Evolutionary conservation across 169 alveolate species (phyloP), one percentile per base, ranked within the genome.

Genomic region (Cryptosporidium tyzzeri): DNA sequence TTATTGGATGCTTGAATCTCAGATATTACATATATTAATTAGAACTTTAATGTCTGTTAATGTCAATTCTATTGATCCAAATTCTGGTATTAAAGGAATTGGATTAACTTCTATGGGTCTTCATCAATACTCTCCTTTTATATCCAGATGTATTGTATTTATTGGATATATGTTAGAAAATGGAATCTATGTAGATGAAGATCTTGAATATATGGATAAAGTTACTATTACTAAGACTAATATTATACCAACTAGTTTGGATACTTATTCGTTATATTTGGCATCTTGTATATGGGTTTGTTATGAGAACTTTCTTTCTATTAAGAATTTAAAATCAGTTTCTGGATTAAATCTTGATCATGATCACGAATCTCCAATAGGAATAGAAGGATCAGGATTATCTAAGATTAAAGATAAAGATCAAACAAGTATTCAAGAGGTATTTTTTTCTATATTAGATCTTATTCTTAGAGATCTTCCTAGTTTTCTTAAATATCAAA

Each of bases 1-100:
- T 16, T 80, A 80, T 29, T 80, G 89, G 89, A 80, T 80, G 89
- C 44, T 48, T 6, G 89, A 80, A n/a, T 16, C 65, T 31, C 74
- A 59, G 18, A 18, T 80, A 12, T 29, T 80, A 7, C 89, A 80
- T 16, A 23, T 41, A 26, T 59, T 80, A 26, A 80, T 80, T 14
- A 23, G 35, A 16, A 33, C 65, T 23, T 80, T 80, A 23, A 59
- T 80, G 89, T 35, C 29, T 18, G 68, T 80, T 0, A 80, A 80
- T 18, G 45, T 65, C 7, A 29, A 4, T 21, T 14, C 31, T 14
- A 8, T 80, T 7, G 75, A 80, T 37, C 71, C 23, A 16, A 73
- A 37, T 5, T 9, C 16, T 33, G 51, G 51, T n/a, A 21, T 39
- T 33, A 39, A 31, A 33, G 50, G 51, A 44, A 8, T 39, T 23